phyloP scores from a whole-genome alignment of 768 basidiomycete species.

The Boletus vinaceobasis region DNA sequence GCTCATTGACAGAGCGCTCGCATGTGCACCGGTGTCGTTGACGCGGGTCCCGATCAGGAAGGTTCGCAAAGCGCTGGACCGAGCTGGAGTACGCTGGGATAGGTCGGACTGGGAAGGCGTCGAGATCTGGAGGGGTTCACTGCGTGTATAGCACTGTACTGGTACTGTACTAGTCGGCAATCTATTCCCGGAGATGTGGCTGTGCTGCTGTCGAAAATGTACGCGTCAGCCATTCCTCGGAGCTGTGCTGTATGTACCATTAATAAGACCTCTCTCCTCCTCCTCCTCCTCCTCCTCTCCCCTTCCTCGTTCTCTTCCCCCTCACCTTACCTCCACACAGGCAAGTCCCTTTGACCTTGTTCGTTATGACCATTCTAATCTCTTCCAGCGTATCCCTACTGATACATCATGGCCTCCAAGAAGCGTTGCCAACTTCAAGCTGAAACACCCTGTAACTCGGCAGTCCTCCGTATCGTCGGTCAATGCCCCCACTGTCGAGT shows the following conservation, averaged over 20 bases:
- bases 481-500: conserved; percentile 77
- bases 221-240: conserved; percentile 31
- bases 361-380: not conserved
- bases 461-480: conserved; percentile 79
- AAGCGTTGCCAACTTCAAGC: conserved; percentile 77
- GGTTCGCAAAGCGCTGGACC: conserved; percentile 57
- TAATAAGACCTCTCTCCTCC: conserved; percentile 21
- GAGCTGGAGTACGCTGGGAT: conserved; percentile 56
- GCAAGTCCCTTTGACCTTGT: not conserved
- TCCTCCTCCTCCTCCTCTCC: not conserved
- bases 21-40: conserved; percentile 56
- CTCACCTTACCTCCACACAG: not conserved
- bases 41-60: conserved; percentile 58
- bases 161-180: not conserved
- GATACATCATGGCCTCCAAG: conserved; percentile 67
- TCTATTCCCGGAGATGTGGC: conserved; percentile 13
- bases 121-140: conserved; percentile 63
- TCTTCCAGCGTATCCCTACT: not conserved
- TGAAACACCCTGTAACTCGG: conserved; percentile 61
- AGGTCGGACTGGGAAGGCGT: conserved; percentile 76
- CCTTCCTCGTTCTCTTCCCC: not conserved
- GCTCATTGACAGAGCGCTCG: conserved; percentile 57
- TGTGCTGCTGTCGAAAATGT: conserved; percentile 9
- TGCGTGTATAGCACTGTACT: not conserved
- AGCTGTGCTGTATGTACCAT: conserved; percentile 22